Base-by-base conservation (phyloP, 73 alveolate species). In the Paramecium sexaurelia region DNA sequence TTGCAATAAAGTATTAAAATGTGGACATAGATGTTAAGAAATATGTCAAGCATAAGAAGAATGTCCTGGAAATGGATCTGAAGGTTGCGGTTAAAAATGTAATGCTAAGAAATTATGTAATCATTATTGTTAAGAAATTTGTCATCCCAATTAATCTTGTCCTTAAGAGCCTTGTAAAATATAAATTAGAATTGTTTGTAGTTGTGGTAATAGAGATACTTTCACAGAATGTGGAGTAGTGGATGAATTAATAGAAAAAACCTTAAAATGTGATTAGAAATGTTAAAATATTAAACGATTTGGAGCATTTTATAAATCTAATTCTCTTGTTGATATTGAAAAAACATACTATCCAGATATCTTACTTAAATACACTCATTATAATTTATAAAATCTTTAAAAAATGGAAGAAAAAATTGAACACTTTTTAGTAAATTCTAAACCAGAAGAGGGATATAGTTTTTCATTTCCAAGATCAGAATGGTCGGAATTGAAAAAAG, bases 111-210 rank as follows among this genome's bases (percentile, higher is more conserved):
- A 84, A 20, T 20, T 45, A 24, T 95, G 98, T 82, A 91, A 91
- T n/a, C 98, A 95, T 47, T 78, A 92, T 37, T 95, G 98, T 57
- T 92, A 87, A 67, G 94, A 68, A 19, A 37, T 35, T 6, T 95
- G 98, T 56, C 98, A 95, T 85, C 96, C 95, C n/a, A 92, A 67
- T 19, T 55, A 84, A 5, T 89, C 85, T 17, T 95, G 98, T 57
- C 97, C 97, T 0, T 87, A 85, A 41, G 89, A 35, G 22, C 96
- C 96, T n/a, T 95, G 98, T 27, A 94, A 92, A 55, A 96, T 95
- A 0, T 96, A 95, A 85, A 87, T 95, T 19, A 84, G 95, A 73
- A 68, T 94, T 17, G 90, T 61, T 17, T 95, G 98, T 67, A 85
- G 75, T 36, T 95, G 98, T 83, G 96, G 96, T 4, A 86, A 84